Evolutionary conservation across 345 rosid genomes (phyloP).

Genomic region (Camelina laxa): DNA sequence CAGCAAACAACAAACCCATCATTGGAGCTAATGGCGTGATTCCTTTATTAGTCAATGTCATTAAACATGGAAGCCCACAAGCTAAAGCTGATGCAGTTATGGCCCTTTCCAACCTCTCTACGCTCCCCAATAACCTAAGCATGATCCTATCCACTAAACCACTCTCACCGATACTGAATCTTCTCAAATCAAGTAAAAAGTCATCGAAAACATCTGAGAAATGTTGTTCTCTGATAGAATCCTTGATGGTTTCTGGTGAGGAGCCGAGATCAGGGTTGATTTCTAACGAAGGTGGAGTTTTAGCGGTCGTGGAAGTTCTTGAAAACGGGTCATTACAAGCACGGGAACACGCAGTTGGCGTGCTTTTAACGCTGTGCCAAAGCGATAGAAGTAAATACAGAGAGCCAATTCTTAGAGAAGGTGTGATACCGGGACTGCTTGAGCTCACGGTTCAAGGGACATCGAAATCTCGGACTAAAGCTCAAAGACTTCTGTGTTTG

Average conservation of each 20-base stretch:
- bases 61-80: constrained; percentile 74
- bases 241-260: constrained; percentile 74
- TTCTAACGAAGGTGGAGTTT: constrained; percentile 81
- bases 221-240: constrained; percentile 78
- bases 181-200: constrained; percentile 73
- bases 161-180: constrained; percentile 55
- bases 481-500: constrained; percentile 70
- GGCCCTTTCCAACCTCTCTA: constrained; percentile 89
- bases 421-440: constrained; percentile 94
- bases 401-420: constrained; percentile 92
- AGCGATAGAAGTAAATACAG: constrained; percentile 85
- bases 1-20: constrained; percentile 74
- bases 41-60: constrained; percentile 76
- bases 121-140: constrained; percentile 54
- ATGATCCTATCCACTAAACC: constrained; percentile 67
- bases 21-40: constrained; percentile 77
- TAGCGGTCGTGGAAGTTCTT: constrained; percentile 81
- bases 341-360: constrained; percentile 89
- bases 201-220: constrained; percentile 90
- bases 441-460: constrained; percentile 98
- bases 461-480: constrained; percentile 74
- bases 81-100: constrained; percentile 60
- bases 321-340: constrained; percentile 85
- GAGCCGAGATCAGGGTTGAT: constrained; percentile 61
- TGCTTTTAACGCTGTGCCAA: constrained; percentile 76